A percentile compares a stretch with the other conserved stretches of the same genome.
These are phyloP conservation scores for Cantharellus anzutake DNA, from an alignment of 768 basidiomycete genomes.

Conservation along the genomic window DNA sequence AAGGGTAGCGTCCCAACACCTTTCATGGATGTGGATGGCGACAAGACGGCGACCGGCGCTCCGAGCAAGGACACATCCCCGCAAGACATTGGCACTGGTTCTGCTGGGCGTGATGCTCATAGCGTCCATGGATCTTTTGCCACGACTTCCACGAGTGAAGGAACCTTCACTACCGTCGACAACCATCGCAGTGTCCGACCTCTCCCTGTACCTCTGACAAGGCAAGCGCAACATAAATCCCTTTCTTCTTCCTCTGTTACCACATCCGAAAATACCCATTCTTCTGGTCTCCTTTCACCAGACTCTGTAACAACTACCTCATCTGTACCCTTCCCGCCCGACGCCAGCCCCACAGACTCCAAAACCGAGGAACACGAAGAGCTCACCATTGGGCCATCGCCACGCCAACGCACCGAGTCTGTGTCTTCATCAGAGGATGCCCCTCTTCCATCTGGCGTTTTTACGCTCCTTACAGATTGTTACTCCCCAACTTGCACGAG, in stretches of 20 bases:
- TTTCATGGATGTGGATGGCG: slow-evolving; percentile 43
- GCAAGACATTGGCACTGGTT: background rate
- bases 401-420: background rate
- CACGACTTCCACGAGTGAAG: background rate
- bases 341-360: background rate
- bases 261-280: background rate
- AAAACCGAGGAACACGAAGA: background rate
- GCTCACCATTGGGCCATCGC: background rate
- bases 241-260: background rate
- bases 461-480: slow-evolving; percentile 90
- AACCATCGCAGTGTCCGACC: background rate
- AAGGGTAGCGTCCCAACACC: slow-evolving; percentile 64
- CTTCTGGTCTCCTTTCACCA: background rate
- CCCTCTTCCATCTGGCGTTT: slow-evolving; percentile 73
- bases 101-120: background rate
- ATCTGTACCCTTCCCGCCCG: slow-evolving; percentile 2
- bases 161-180: background rate
- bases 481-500: slow-evolving; percentile 94
- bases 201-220: background rate
- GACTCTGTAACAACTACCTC: background rate
- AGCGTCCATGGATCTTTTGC: background rate
- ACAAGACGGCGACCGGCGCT: slow-evolving; percentile 7
- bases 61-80: background rate
- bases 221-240: background rate
- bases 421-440: slow-evolving; percentile 6